phyloP scores from a whole-genome alignment of 1,284 basidiomycete species.

The Ustilago crameri region DNA sequence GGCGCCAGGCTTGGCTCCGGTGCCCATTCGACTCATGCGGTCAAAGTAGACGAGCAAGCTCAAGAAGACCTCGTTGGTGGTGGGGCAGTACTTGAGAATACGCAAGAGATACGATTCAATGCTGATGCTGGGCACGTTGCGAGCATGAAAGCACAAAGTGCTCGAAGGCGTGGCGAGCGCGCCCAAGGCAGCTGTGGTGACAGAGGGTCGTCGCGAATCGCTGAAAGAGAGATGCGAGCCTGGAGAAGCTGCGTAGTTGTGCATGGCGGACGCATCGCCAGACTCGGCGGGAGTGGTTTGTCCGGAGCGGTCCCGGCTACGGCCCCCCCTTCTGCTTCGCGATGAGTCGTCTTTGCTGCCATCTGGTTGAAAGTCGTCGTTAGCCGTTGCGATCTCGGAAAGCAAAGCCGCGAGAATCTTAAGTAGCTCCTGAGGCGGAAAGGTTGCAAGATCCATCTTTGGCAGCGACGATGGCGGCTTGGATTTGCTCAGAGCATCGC shows the following conservation, averaged over 20 bases:
- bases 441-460: slow-evolving; percentile 73
- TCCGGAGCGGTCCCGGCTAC: slow-evolving; percentile 32
- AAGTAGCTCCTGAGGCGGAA: slow-evolving; percentile 77
- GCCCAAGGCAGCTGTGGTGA: slow-evolving; percentile 80
- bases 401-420: slow-evolving; percentile 88
- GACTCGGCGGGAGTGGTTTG: slow-evolving; percentile 24
- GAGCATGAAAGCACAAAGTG: slow-evolving; percentile 91
- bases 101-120: slow-evolving; percentile 93
- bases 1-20: slow-evolving; percentile 55
- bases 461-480: slow-evolving; percentile 38
- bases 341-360: slow-evolving; percentile 35
- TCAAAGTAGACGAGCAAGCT: slow-evolving; percentile 96
- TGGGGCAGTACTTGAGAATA: slow-evolving; percentile 97
- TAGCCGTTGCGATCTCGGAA: slow-evolving; percentile 89
- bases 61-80: slow-evolving; percentile 96
- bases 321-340: slow-evolving; percentile 17
- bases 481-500: slow-evolving; percentile 3
- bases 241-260: slow-evolving; percentile 25
- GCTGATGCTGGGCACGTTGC: slow-evolving; percentile 92
- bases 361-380: slow-evolving; percentile 74
- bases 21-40: slow-evolving; percentile 77
- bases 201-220: slow-evolving; percentile 51
- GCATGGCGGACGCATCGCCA: slow-evolving; percentile 2
- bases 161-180: slow-evolving; percentile 83
- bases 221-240: slow-evolving; percentile 51